Evolutionary conservation across 495 filamentous ascomycete species (phyloP).

Genomic region (Aspergillus nidulans): DNA sequence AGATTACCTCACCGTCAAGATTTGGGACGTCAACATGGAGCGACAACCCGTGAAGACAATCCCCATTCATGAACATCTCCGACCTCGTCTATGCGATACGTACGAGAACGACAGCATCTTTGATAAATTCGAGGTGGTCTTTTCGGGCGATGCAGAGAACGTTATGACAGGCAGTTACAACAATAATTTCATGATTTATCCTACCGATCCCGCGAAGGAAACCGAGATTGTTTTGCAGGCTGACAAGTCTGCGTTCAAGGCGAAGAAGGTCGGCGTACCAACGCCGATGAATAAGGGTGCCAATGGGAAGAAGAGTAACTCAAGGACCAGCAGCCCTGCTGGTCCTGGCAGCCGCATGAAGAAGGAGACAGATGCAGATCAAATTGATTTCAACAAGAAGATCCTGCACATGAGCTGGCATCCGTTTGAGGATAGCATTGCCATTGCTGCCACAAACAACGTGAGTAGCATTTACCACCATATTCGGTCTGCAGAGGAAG

Average conservation of each 20-base stretch:
- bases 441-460: conserved; percentile 98
- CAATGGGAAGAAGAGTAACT: conserved; percentile 76
- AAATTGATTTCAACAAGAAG: conserved; percentile 99
- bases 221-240: conserved; percentile 96
- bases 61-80: conserved; percentile 94
- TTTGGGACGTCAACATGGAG: conserved; percentile 99
- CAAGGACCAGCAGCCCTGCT: conserved; percentile 84
- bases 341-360: conserved; percentile 91
- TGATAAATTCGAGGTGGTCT: conserved; percentile 99
- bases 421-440: conserved; percentile 98
- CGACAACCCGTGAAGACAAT: conserved; percentile 95
- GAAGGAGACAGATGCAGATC: conserved; percentile 98
- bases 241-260: conserved; percentile 98
- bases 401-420: conserved; percentile 99
- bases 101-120: conserved; percentile 99
- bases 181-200: conserved; percentile 99
- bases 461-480: conserved; percentile 54
- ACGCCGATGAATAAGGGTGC: conserved; percentile 88
- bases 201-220: conserved; percentile 89
- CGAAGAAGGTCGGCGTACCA: conserved; percentile 97
- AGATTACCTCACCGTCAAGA: conserved; percentile 98
- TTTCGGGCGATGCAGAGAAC: conserved; percentile 96
- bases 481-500: background rate
- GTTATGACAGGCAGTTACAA: conserved; percentile 99
- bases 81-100: conserved; percentile 92